Evolutionary conservation across 1,139 yeast genomes (phyloP).

Genomic region (Magnusiomyces sp.): DNA sequence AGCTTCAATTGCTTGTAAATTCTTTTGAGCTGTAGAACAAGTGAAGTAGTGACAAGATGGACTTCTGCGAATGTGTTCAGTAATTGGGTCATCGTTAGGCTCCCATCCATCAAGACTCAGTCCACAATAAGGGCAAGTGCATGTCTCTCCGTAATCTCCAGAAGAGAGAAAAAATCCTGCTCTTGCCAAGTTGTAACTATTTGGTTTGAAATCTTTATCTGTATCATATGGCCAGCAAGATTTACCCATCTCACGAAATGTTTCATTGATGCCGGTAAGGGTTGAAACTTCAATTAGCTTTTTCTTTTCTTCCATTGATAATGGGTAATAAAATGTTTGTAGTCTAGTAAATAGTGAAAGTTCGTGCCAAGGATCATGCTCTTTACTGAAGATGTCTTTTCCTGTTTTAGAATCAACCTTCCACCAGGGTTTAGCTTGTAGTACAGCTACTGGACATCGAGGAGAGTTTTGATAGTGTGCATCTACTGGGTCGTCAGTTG

Average conservation of each 20-base stretch:
- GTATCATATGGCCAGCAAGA: conserved; percentile 46
- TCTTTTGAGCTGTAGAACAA: background rate
- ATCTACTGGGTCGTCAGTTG: conserved; percentile 30
- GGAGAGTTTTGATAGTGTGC: conserved; percentile 44
- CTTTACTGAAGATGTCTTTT: conserved; percentile 1
- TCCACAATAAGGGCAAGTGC: conserved; percentile 66
- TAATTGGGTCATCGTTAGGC: conserved; percentile 51
- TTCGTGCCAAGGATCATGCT: conserved; percentile 34
- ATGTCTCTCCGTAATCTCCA: conserved; percentile 48
- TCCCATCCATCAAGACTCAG: conserved; percentile 69
- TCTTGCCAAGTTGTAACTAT: conserved; percentile 43
- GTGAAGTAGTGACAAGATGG: conserved; percentile 45
- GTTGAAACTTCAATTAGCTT: background rate
- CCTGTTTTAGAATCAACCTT: conserved; percentile 1
- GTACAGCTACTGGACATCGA: conserved; percentile 39
- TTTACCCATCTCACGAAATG: conserved; percentile 10
- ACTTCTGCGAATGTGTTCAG: conserved; percentile 34
- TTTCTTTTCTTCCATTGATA: conserved; percentile 8
- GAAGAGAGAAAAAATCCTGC: conserved; percentile 71
- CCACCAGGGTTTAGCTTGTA: conserved; percentile 24
- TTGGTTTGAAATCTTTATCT: conserved; percentile 36
- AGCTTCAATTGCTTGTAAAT: too few relatives aligned
- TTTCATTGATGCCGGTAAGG: background rate
- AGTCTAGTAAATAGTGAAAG: conserved; percentile 39
- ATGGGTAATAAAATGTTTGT: conserved; percentile 40